A percentile compares a stretch with the other conserved stretches of the same genome.
Conservation (phyloP, 1,284 basidiomycete genomes). For the Moesziomyces aphidis region DNA sequence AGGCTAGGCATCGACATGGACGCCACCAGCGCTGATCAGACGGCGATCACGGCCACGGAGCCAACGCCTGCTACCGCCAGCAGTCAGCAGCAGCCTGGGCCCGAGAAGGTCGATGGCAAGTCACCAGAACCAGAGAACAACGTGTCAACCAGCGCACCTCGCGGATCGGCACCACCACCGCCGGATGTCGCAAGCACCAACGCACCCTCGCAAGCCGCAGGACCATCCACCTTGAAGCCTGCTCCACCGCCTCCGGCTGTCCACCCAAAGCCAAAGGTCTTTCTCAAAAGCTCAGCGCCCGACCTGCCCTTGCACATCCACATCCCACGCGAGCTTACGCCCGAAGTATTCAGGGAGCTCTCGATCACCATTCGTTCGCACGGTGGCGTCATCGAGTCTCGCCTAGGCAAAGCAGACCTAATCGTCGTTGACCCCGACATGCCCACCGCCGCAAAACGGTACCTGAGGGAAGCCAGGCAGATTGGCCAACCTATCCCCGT, state of each 20-base stretch:
- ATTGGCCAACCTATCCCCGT: slow-evolving; percentile 45
- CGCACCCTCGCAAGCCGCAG: too few relatives aligned
- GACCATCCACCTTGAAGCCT: neutral
- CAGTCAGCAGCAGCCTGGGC: too few relatives aligned
- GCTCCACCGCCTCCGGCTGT: neutral
- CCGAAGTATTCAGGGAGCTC: slow-evolving; percentile 5
- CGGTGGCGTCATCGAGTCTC: slow-evolving; percentile 32
- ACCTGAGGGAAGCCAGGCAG: slow-evolving; percentile 12
- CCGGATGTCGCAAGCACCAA: neutral
- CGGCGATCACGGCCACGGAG: too few relatives aligned
- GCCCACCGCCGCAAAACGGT: slow-evolving; percentile 4
- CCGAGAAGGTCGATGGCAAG: too few relatives aligned
- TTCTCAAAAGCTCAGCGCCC: slow-evolving; percentile 24
- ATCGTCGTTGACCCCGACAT: slow-evolving; percentile 25
- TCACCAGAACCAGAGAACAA: too few relatives aligned
- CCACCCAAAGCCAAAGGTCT: slow-evolving; percentile 14
- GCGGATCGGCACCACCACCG: too few relatives aligned
- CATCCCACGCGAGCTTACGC: slow-evolving; percentile 15
- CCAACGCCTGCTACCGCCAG: too few relatives aligned
- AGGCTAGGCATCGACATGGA: too few relatives aligned
- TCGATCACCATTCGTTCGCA: slow-evolving; percentile 24
- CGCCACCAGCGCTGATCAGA: too few relatives aligned
- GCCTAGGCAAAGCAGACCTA: slow-evolving; percentile 34
- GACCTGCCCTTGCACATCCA: slow-evolving; percentile 25
- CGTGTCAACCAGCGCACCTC: too few relatives aligned